A percentile compares a stretch with the other conserved stretches of the same genome.
Evolutionary conservation across 768 basidiomycete species (phyloP).

Genomic region (Suillus tomentosus): DNA sequence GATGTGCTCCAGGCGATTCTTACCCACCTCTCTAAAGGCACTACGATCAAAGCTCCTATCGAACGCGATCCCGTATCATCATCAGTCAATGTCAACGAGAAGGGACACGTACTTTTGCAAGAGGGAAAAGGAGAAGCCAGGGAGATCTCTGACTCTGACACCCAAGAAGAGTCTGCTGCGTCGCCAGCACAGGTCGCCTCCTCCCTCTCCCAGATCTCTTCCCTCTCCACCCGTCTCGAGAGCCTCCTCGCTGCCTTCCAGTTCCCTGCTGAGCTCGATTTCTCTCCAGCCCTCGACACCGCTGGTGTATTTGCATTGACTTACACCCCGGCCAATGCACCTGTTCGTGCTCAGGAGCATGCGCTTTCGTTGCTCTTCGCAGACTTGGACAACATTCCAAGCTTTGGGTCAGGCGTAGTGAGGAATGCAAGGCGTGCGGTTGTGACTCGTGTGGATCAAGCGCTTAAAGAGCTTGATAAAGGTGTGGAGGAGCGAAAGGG

Average conservation of each 20-base stretch:
- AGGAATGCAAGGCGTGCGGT: conserved; percentile 53
- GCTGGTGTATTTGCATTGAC: conserved; percentile 42
- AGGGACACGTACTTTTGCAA: conserved; percentile 5
- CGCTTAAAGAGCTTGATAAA: conserved; percentile 52
- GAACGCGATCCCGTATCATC: neutral
- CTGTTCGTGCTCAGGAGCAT: conserved; percentile 63
- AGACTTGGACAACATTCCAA: conserved; percentile 61
- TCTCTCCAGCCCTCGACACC: conserved; percentile 21
- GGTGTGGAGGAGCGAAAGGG: conserved; percentile 43
- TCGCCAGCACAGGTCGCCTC: conserved; percentile 6
- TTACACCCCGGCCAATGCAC: conserved; percentile 59
- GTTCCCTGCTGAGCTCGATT: conserved; percentile 36
- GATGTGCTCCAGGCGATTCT: conserved; percentile 7
- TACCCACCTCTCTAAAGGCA: neutral
- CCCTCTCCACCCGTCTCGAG: conserved; percentile 44
- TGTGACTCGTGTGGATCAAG: conserved; percentile 58
- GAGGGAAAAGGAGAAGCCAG: conserved; percentile 42
- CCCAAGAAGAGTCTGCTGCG: conserved; percentile 19
- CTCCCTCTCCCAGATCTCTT: conserved; percentile 41
- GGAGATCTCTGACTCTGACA: conserved; percentile 13
- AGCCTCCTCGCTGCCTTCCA: conserved; percentile 42
- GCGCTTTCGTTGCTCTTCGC: conserved; percentile 56
- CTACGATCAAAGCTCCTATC: neutral
- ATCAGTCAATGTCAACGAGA: neutral
- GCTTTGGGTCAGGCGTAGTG: conserved; percentile 57